phyloP scores from a whole-genome alignment of 306 rosid species.

The Medicago ruthenica region DNA sequence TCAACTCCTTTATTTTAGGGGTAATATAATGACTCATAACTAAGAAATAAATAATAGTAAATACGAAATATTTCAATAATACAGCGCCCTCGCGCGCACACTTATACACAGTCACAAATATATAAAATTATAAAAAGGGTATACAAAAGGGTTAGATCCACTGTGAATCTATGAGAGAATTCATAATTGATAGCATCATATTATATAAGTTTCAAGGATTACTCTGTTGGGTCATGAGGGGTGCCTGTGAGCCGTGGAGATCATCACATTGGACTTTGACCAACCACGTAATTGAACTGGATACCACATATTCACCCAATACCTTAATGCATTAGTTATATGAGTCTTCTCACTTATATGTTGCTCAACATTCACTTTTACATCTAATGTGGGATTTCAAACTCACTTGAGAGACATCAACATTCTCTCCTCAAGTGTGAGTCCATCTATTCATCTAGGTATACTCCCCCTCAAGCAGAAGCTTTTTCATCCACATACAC shows the following conservation, averaged over 20 bases:
- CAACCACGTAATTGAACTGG: background rate
- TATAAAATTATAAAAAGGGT: slow-evolving; percentile 1
- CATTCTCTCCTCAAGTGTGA: background rate
- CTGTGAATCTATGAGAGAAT: background rate
- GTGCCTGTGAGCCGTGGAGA: background rate
- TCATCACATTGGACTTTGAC: background rate
- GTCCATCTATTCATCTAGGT: background rate
- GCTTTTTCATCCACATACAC: background rate
- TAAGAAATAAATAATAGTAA: too few relatives aligned
- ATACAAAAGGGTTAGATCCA: background rate
- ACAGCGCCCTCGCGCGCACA: background rate
- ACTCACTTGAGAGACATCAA: background rate
- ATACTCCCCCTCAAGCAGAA: background rate
- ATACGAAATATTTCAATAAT: too few relatives aligned
- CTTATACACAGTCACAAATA: background rate
- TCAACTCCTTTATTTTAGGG: too few relatives aligned
- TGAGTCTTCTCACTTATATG: background rate
- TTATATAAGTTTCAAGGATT: background rate
- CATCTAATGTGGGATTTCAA: background rate
- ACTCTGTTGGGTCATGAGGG: background rate
- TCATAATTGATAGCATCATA: slow-evolving; percentile 5
- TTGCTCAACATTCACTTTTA: background rate
- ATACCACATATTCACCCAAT: background rate
- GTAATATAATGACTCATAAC: too few relatives aligned
- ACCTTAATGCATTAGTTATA: background rate